Base-by-base conservation (phyloP, 164 flowering plant genomes). In the Macadamia integrifolia region DNA sequence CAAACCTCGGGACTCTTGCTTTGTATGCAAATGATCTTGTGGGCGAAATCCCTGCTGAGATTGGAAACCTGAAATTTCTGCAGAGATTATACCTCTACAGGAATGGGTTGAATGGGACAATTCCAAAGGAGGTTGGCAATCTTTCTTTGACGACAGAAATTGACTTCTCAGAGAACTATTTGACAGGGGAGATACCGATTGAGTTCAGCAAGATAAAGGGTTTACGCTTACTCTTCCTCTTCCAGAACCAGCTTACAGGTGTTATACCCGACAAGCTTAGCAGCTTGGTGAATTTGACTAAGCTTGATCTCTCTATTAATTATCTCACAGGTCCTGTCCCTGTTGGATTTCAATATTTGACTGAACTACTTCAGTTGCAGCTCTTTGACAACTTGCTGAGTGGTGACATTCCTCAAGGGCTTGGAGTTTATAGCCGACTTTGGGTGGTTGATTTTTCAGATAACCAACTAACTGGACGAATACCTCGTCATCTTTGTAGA, bases 381-480 rank as follows among this genome's bases (percentile, higher is more conserved):
- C 90, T 90, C 61, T 88, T 87, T 65, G 69, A 82, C 60, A 88
- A 90, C 70, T 60, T 63, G 40, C 73, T 90, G 31, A 83, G 58
- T 60, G 93, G 96, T 48, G 61, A 15, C 56, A 88, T 90, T 62
- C 96, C 96, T 78, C 87, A 40, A 61, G 64, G 72, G 49, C 87
- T 90, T 31, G 96, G 96, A 32, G 71, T 76, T 12, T 74, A 80
- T 63, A 85, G 87, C 67, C 82, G 40, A 28, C 86, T 90, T 62
- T 86, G 86, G 87, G 91, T 83, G 49, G 83, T 85, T 70, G 96
- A 90, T 77, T 80, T 88, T 59, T 88, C 93, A 1, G 71, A 77
- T 32, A 90, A 90, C 71, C 6, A 68, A 32, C 78, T 90, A 46
- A 70, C 80, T 0, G 96, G 96, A 49, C 70, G 67, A 60, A 88